Percentiles rank a stretch among this genome's conserved stretches.
phyloP scores from a whole-genome alignment of 495 filamentous ascomycete species.

The Penicillium pulvis region DNA sequence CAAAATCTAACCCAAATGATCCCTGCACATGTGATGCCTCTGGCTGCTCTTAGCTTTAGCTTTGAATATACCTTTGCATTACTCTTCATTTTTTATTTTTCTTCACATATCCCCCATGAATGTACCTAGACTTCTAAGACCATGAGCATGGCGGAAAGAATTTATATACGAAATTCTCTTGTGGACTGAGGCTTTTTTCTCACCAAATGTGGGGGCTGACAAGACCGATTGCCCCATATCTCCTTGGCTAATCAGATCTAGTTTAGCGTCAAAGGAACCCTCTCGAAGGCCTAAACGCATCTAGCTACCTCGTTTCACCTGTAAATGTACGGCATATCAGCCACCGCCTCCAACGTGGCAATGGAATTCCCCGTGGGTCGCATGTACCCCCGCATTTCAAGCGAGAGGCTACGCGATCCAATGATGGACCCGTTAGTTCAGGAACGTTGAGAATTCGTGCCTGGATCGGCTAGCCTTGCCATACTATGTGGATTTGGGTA shows the following conservation, averaged over 20 bases:
- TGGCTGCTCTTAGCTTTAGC: background rate
- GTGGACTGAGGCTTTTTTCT: background rate
- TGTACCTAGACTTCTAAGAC: constrained; percentile 3
- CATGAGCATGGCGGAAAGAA: constrained; percentile 1
- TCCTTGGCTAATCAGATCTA: background rate
- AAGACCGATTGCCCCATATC: background rate
- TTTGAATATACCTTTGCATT: background rate
- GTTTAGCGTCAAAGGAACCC: background rate
- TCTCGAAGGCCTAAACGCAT: background rate
- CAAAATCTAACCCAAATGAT: constrained; percentile 2
- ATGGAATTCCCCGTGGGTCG: background rate
- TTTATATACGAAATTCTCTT: constrained; percentile 1
- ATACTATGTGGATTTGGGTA: background rate
- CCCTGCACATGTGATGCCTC: constrained; percentile 9
- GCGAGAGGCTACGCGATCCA: background rate
- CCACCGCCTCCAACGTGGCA: background rate
- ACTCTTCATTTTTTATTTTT: background rate
- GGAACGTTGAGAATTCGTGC: background rate
- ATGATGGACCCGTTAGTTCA: background rate
- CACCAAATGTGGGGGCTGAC: background rate
- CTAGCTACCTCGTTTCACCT: background rate
- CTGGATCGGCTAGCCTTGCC: constrained; percentile 1
- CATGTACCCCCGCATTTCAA: background rate
- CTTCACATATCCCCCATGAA: background rate
- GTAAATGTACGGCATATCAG: background rate